A percentile compares a stretch with the other conserved stretches of the same genome.
Conservation (phyloP, 129 eudicot species). For the Arctium minus region DNA sequence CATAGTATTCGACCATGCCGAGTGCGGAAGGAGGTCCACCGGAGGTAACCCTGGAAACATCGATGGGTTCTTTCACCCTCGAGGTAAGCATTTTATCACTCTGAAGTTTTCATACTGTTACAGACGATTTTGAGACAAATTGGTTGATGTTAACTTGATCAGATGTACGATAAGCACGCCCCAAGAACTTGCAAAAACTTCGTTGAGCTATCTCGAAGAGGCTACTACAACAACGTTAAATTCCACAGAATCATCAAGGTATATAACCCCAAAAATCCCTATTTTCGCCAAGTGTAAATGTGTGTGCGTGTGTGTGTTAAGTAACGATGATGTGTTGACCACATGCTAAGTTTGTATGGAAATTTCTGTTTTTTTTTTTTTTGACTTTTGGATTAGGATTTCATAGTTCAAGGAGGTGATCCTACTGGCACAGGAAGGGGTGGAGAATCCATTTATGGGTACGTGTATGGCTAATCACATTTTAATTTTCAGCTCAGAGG, state of each 20-base stretch:
- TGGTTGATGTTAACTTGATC: not conserved
- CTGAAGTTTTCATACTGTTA: not conserved
- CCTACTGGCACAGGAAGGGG: constrained; percentile 99
- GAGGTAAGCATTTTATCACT: constrained; percentile 41
- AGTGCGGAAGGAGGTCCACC: constrained; percentile 84
- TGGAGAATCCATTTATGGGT: constrained; percentile 97
- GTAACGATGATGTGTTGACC: not conserved
- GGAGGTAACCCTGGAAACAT: constrained; percentile 95
- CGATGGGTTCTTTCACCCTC: constrained; percentile 89
- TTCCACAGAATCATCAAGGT: constrained; percentile 96
- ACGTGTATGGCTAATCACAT: not conserved
- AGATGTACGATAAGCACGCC: constrained; percentile 95
- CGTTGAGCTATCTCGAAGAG: constrained; percentile 80
- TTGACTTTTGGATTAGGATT: constrained; percentile 46
- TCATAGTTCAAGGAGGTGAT: constrained; percentile 97
- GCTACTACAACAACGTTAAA: constrained; percentile 81
- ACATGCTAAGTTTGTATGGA: not conserved
- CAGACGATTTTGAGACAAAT: not conserved
- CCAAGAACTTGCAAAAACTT: constrained; percentile 89
- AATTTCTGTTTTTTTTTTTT: not conserved
- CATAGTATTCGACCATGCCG: constrained; percentile 32
- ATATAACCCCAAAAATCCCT: not conserved
- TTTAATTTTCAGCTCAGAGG: not conserved
- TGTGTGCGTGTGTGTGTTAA: constrained; percentile 1
- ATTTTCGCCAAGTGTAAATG: not conserved